Base-by-base conservation (phyloP, 2,329 filamentous ascomycete genomes). In the Colletotrichum simmondsii region DNA sequence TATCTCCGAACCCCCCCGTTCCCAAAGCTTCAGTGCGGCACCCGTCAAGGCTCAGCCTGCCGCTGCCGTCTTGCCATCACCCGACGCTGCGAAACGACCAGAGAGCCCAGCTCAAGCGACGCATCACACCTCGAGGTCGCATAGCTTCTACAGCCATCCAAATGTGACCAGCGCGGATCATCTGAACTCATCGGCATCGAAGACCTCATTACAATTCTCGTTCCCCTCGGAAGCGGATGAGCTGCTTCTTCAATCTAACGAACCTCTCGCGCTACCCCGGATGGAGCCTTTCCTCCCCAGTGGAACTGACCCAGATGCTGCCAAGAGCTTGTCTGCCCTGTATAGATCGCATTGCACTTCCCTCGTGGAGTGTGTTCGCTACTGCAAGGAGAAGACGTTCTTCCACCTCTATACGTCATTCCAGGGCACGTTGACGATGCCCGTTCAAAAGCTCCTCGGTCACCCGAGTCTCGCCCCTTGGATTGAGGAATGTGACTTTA, bases 321-420 rank as follows among this genome's bases (percentile, higher is more conserved):
- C 95, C 30, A 94, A 94, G 78, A 95, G 95, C 4, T 86, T 99
- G 26, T 91, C 92, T 49, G 95, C 96, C 5, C 88, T 98, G 28
- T 99, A 99, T 80, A 92, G 95, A 62, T 97, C 96, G 3, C 96
- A 98, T 80, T 98, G 95, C 81, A 98, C 97, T 16, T 98, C 95
- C 1, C 89, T 99, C 5, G 93, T 99, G 37, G 97, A 99, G 82
- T 96, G 95, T 77, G 95, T 99, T 74, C 93, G 97, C 35, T 98
- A 94, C 81, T 98, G 96, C 87, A 97, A 97, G 80, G 95, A 98
- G 82, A 97, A 98, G 84, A 96, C 95, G 7, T 97, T 99, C 81
- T 97, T 98, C 81, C 94, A 97, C 76, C 90, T 98, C 19, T 98
- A 97, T 81, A 95, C 94, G 6, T 97, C 96, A 1, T 98, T 99